Evolutionary conservation across 352 stramenopile species (phyloP).

Genomic region (Globisporangium mamillatum): DNA sequence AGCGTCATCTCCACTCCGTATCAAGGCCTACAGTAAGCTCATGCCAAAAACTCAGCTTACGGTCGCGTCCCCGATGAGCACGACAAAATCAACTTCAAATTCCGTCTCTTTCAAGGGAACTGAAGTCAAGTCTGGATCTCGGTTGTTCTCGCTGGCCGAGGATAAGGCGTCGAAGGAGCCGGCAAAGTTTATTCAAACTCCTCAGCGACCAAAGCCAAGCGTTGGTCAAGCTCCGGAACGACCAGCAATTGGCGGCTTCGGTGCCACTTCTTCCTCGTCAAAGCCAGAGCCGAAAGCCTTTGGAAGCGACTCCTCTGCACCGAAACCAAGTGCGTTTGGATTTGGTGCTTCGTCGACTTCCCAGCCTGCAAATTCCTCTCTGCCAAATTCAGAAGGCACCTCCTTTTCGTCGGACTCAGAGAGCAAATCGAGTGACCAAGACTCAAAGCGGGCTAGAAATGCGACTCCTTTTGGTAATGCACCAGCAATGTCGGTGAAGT

Average conservation of each 20-base stretch:
- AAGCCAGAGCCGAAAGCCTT: slow-evolving; percentile 9
- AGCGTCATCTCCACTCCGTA: slow-evolving; percentile 28
- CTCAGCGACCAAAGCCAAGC: slow-evolving; percentile 35
- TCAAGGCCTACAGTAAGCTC: slow-evolving; percentile 62
- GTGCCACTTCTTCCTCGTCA: neutral
- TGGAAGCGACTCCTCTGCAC: neutral
- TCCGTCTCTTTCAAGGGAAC: slow-evolving; percentile 61
- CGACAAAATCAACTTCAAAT: slow-evolving; percentile 31
- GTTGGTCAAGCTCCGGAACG: slow-evolving; percentile 40
- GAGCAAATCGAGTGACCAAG: slow-evolving; percentile 12
- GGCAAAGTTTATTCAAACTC: slow-evolving; percentile 45
- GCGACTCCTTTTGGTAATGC: slow-evolving; percentile 4
- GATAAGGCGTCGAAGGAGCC: slow-evolving; percentile 55
- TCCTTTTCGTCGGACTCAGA: slow-evolving; percentile 16
- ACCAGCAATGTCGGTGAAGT: neutral
- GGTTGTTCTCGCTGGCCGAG: slow-evolving; percentile 54
- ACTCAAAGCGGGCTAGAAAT: neutral
- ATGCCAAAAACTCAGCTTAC: slow-evolving; percentile 69
- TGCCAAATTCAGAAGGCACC: neutral
- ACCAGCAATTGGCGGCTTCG: slow-evolving; percentile 32
- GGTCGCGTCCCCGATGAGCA: slow-evolving; percentile 63
- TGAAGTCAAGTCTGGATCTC: slow-evolving; percentile 52
- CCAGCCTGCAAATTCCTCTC: neutral
- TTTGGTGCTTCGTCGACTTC: slow-evolving; percentile 3
- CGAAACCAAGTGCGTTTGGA: slow-evolving; percentile 11